Conservation (phyloP, 768 basidiomycete genomes). For the Boletus patriciae region DNA sequence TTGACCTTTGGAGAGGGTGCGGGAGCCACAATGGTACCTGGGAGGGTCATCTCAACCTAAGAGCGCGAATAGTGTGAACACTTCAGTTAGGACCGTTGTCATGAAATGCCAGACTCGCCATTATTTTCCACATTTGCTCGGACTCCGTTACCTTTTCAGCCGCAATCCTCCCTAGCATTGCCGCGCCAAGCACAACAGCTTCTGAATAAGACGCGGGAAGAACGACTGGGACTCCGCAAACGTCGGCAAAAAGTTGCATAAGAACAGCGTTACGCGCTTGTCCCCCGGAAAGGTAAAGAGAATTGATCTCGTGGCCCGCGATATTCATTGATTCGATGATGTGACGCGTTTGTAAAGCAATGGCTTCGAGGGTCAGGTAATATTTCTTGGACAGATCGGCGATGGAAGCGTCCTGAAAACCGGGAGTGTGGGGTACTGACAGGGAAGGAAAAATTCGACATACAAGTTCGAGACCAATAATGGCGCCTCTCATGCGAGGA, state of each 20-base stretch:
- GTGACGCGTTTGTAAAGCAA: constrained; percentile 91
- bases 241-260: constrained; percentile 88
- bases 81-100: background rate
- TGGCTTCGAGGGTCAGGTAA: constrained; percentile 87
- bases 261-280: constrained; percentile 88
- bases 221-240: constrained; percentile 78
- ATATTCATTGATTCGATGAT: constrained; percentile 89
- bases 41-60: constrained; percentile 90
- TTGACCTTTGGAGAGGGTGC: constrained; percentile 60
- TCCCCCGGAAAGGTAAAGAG: constrained; percentile 90
- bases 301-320: constrained; percentile 78
- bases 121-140: constrained; percentile 83
- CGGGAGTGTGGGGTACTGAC: background rate
- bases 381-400: constrained; percentile 87
- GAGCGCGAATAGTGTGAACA: background rate
- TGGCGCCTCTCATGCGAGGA: constrained; percentile 90
- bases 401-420: constrained; percentile 61
- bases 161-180: constrained; percentile 91
- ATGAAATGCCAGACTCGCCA: constrained; percentile 49
- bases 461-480: constrained; percentile 82
- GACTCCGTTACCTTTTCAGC: constrained; percentile 58
- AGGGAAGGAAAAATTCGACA: constrained; percentile 11
- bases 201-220: constrained; percentile 73
- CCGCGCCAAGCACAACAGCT: constrained; percentile 89
- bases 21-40: constrained; percentile 70